A percentile compares a stretch with the other conserved stretches of the same genome.
phyloP scores from a whole-genome alignment of 768 basidiomycete genomes.

The Amanita exitialis region DNA sequence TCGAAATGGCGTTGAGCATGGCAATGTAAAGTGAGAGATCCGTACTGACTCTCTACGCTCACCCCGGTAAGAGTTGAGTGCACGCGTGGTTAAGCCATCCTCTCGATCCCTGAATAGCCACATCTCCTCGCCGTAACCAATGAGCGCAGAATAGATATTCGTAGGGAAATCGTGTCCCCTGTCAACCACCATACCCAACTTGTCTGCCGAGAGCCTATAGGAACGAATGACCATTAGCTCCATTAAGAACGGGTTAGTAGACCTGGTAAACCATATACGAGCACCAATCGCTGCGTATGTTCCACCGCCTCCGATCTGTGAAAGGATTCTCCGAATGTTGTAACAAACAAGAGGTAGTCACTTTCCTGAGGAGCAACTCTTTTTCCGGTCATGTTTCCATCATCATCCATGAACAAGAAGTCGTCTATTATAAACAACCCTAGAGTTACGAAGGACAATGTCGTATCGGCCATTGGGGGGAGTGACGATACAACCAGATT shows the following conservation, averaged over 20 bases:
- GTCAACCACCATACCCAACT: conserved; percentile 80
- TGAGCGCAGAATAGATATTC: conserved; percentile 41
- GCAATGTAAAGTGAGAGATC: background rate
- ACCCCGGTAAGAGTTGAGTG: conserved; percentile 65
- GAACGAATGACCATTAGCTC: background rate
- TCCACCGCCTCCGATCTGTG: conserved; percentile 81
- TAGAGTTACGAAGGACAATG: conserved; percentile 41
- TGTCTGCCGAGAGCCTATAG: conserved; percentile 48
- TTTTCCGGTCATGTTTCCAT: conserved; percentile 41
- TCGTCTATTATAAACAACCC: conserved; percentile 91
- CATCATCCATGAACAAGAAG: conserved; percentile 50
- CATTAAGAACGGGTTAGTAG: background rate
- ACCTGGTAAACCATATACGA: conserved; percentile 54
- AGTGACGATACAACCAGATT: background rate
- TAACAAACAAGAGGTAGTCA: background rate
- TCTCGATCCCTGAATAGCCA: conserved; percentile 66
- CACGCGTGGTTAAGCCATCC: conserved; percentile 50
- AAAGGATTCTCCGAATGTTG: background rate
- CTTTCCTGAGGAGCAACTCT: conserved; percentile 41
- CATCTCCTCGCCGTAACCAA: conserved; percentile 60
- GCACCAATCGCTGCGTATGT: conserved; percentile 76
- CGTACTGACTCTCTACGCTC: conserved; percentile 53
- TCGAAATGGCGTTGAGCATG: conserved; percentile 15
- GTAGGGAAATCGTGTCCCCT: conserved; percentile 67
- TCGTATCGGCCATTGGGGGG: background rate